Percentiles rank a stretch among this genome's conserved stretches.
phyloP scores from a whole-genome alignment of 352 stramenopile genomes.

The Pythium rhizo-oryzae region DNA sequence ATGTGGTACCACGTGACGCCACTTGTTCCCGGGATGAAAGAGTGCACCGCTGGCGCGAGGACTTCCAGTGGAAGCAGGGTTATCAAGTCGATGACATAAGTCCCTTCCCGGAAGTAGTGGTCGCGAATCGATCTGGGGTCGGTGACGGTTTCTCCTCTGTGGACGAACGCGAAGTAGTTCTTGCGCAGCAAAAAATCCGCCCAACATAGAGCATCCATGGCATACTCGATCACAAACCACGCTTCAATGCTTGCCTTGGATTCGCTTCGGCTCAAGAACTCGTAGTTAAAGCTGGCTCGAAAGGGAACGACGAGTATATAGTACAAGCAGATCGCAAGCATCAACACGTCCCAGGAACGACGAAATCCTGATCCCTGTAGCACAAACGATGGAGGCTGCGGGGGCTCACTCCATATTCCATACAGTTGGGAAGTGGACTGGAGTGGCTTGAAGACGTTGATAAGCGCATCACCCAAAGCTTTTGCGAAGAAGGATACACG shows the following conservation, averaged over 20 bases:
- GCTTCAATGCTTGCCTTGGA: conserved; percentile 6
- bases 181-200: conserved; percentile 39
- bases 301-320: conserved; percentile 40
- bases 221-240: conserved; percentile 46
- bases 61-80: conserved; percentile 37
- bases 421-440: conserved; percentile 22
- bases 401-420: conserved; percentile 36
- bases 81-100: conserved; percentile 37
- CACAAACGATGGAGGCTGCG: conserved; percentile 27
- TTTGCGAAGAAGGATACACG: conserved; percentile 8
- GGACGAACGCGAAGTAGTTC: conserved; percentile 37
- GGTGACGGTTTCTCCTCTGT: conserved; percentile 40
- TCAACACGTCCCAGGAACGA: conserved; percentile 31
- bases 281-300: conserved; percentile 35
- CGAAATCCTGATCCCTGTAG: conserved; percentile 37
- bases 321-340: conserved; percentile 38
- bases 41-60: conserved; percentile 15
- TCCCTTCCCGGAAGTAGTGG: conserved; percentile 40
- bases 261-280: conserved; percentile 23
- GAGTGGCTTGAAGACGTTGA: conserved; percentile 10
- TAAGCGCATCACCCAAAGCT: not conserved
- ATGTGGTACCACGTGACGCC: conserved; percentile 55
- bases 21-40: conserved; percentile 9
- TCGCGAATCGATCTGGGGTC: conserved; percentile 37
- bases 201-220: conserved; percentile 37